These are phyloP conservation scores for Blastobotrys terrestris DNA, from an alignment of 805 yeast species.

Conservation along the genomic window DNA sequence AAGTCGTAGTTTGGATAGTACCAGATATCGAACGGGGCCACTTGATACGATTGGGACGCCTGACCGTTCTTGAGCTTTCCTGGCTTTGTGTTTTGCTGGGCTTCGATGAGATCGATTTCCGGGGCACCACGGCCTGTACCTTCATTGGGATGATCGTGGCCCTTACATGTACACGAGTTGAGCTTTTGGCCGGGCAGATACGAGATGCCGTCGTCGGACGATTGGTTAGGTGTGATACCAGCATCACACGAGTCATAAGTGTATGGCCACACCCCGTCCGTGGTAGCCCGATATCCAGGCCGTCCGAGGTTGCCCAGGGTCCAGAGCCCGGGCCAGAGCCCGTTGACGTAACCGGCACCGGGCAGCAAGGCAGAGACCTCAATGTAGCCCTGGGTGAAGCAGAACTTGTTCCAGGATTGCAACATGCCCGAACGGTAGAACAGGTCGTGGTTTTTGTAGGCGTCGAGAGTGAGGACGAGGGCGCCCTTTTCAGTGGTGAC, in stretches of 20 bases:
- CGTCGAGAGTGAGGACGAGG: constrained; percentile 65
- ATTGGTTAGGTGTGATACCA: constrained; percentile 91
- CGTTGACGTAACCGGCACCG: constrained; percentile 67
- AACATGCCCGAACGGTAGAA: constrained; percentile 87
- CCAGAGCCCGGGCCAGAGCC: constrained; percentile 97
- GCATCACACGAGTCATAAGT: constrained; percentile 83
- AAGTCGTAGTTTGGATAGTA: constrained; percentile 82
- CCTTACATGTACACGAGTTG: constrained; percentile 70
- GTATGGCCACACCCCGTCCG: constrained; percentile 96
- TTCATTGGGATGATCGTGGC: constrained; percentile 78
- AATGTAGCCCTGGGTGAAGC: constrained; percentile 76
- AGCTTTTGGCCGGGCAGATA: constrained; percentile 81
- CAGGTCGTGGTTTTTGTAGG: constrained; percentile 68
- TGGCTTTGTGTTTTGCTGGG: constrained; percentile 38
- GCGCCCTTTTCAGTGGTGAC: constrained; percentile 71
- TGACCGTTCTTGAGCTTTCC: constrained; percentile 41
- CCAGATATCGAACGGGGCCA: constrained; percentile 95
- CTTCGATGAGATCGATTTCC: constrained; percentile 89
- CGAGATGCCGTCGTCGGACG: constrained; percentile 81
- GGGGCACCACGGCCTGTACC: constrained; percentile 96
- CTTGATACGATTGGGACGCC: constrained; percentile 86
- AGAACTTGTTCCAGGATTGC: constrained; percentile 85
- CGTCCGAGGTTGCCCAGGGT: constrained; percentile 88
- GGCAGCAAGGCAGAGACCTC: constrained; percentile 77
- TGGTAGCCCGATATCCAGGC: constrained; percentile 79